A percentile compares a stretch with the other conserved stretches of the same genome.
Conservation (phyloP, 2,329 filamentous ascomycete species). For the Lachnellula occidentalis region DNA sequence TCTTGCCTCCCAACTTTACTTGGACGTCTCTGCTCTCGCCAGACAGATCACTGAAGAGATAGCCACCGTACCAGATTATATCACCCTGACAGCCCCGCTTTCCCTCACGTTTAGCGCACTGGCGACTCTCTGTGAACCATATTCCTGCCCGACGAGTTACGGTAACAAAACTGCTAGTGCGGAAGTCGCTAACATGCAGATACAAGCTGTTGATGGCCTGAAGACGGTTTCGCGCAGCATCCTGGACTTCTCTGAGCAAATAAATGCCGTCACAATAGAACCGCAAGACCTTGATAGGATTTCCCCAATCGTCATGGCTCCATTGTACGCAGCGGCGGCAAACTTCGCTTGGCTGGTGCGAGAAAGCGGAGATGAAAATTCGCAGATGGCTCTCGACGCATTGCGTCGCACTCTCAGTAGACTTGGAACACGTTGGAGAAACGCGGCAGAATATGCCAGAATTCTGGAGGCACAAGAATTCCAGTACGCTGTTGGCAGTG, state of each 20-base stretch:
- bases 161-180: conserved; percentile 3
- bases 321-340: conserved; percentile 34
- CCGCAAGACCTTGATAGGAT: conserved; percentile 27
- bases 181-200: conserved; percentile 31
- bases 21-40: conserved; percentile 22
- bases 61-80: conserved; percentile 18
- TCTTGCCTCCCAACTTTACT: conserved; percentile 24
- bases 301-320: conserved; percentile 35
- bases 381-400: conserved; percentile 28
- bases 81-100: conserved; percentile 23
- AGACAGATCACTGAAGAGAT: conserved; percentile 25
- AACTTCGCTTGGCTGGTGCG: conserved; percentile 35
- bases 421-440: conserved; percentile 32
- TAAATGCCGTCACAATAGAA: conserved; percentile 18
- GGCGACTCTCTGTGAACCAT: conserved; percentile 35
- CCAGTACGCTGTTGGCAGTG: conserved; percentile 24
- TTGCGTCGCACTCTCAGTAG: conserved; percentile 29
- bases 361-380: conserved; percentile 32
- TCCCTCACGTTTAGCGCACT: conserved; percentile 27
- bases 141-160: conserved; percentile 28
- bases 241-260: conserved; percentile 27
- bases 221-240: conserved; percentile 28
- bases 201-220: conserved; percentile 32
- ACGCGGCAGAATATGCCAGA: conserved; percentile 34
- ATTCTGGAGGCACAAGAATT: conserved; percentile 35